phyloP scores from a whole-genome alignment of 192 early-diverging fungal genomes.

The Rhizoclosmatium globosum region DNA sequence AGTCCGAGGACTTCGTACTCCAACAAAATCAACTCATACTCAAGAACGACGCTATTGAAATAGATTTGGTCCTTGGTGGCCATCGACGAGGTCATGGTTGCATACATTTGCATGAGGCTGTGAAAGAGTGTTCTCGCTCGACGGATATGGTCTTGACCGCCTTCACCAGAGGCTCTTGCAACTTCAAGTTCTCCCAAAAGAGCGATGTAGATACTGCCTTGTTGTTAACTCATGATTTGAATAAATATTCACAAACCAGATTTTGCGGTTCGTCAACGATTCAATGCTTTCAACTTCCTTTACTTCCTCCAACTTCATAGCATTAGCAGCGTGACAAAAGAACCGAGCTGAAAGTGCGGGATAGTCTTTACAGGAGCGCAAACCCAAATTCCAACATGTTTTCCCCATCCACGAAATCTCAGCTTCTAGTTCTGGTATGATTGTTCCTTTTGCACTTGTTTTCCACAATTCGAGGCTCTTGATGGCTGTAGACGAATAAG shows the following conservation, averaged over 20 bases:
- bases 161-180: constrained; percentile 15
- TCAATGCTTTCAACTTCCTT: neutral
- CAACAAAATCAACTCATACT: constrained; percentile 29
- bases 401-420: constrained; percentile 16
- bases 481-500: neutral
- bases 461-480: constrained; percentile 9
- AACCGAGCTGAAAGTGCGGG: constrained; percentile 3
- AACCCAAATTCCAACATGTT: constrained; percentile 31
- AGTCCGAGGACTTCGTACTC: constrained; percentile 13
- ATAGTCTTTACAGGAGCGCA: neutral
- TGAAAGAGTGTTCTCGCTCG: neutral
- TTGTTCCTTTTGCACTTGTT: neutral
- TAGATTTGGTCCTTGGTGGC: constrained; percentile 23
- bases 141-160: constrained; percentile 12
- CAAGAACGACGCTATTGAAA: constrained; percentile 10
- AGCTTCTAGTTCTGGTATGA: constrained; percentile 7
- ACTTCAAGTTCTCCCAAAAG: constrained; percentile 21
- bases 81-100: neutral
- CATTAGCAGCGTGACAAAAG: constrained; percentile 12
- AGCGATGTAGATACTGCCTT: constrained; percentile 3
- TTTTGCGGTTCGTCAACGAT: constrained; percentile 14
- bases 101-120: neutral
- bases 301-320: neutral
- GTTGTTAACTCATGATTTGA: no score
- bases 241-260: neutral